These are phyloP conservation scores for Neophaeococcomyces mojaviensis DNA, from an alignment of 2,329 filamentous ascomycete genomes.

Conservation along the genomic window DNA sequence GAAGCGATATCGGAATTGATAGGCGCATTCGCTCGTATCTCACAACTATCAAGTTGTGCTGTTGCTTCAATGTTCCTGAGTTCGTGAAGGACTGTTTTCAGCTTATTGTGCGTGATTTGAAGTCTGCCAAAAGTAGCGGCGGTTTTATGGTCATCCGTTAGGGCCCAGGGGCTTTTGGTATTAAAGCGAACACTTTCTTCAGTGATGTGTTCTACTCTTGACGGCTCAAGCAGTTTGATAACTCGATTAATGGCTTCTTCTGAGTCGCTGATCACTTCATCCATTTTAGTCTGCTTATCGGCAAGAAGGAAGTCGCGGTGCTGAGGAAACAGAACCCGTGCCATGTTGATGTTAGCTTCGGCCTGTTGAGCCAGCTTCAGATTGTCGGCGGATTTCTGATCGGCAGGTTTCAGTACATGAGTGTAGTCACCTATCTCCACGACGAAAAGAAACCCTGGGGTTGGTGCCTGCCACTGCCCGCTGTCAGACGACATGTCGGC, in stretches of 20 bases:
- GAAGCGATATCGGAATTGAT: not conserved
- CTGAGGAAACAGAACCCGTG: slow-evolving; percentile 4
- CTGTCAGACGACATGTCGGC: slow-evolving; percentile 8
- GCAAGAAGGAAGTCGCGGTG: slow-evolving; percentile 3
- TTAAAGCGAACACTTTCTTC: slow-evolving; percentile 8
- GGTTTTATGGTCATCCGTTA: slow-evolving; percentile 2
- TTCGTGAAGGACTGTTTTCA: slow-evolving; percentile 8
- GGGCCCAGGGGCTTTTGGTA: slow-evolving; percentile 5
- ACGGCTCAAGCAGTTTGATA: slow-evolving; percentile 4
- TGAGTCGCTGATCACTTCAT: slow-evolving; percentile 5
- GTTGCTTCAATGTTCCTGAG: slow-evolving; percentile 6
- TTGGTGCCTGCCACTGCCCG: not conserved
- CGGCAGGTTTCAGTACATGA: slow-evolving; percentile 5
- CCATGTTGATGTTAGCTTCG: slow-evolving; percentile 1
- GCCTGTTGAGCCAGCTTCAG: slow-evolving; percentile 2
- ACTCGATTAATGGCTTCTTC: slow-evolving; percentile 8
- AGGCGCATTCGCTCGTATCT: not conserved
- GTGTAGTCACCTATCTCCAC: slow-evolving; percentile 6
- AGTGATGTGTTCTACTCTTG: slow-evolving; percentile 6
- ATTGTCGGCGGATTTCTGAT: slow-evolving; percentile 4
- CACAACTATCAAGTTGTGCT: slow-evolving; percentile 7
- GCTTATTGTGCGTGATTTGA: slow-evolving; percentile 3
- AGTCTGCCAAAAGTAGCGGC: slow-evolving; percentile 4
- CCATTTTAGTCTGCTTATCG: slow-evolving; percentile 6
- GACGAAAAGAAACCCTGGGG: slow-evolving; percentile 6